These are phyloP conservation scores for Toxicodendron radicans DNA, from an alignment of 345 rosid genomes.

Conservation along the genomic window DNA sequence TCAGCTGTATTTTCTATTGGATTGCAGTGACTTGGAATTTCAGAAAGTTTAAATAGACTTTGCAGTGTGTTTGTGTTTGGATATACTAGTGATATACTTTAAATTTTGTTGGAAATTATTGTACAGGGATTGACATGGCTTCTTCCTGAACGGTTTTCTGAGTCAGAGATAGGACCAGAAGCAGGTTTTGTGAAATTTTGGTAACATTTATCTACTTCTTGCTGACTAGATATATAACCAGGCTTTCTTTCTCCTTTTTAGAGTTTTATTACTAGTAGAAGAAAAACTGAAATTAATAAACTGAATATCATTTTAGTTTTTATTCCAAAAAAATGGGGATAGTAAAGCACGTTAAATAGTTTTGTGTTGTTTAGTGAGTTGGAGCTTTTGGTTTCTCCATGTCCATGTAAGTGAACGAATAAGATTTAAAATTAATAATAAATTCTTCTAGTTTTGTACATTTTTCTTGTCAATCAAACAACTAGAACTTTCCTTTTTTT, in stretches of 20 bases:
- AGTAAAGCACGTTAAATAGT: not conserved
- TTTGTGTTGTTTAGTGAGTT: not conserved
- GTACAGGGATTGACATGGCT: constrained; percentile 95
- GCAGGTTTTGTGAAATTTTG: constrained; percentile 97
- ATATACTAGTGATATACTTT: constrained; percentile 12
- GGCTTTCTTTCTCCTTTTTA: constrained; percentile 6
- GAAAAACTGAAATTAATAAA: not conserved
- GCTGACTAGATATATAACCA: constrained; percentile 22
- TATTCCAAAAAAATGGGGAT: not conserved
- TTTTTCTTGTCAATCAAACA: not conserved
- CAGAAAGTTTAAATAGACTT: constrained; percentile 3
- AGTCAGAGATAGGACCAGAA: constrained; percentile 96
- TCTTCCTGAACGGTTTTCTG: constrained; percentile 84
- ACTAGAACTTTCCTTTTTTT: not conserved
- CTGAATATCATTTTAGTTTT: not conserved
- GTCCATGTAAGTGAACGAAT: not conserved
- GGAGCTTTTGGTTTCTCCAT: not conserved
- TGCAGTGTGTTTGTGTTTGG: not conserved
- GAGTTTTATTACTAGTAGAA: not conserved
- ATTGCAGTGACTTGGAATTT: constrained; percentile 9
- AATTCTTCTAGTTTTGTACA: not conserved
- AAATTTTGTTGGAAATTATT: constrained; percentile 12
- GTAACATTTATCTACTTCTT: constrained; percentile 71
- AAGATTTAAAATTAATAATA: not conserved
- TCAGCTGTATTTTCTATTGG: not conserved